Base-by-base conservation (phyloP, 2,329 filamentous ascomycete genomes). In the Sporothrix variecibatus region DNA sequence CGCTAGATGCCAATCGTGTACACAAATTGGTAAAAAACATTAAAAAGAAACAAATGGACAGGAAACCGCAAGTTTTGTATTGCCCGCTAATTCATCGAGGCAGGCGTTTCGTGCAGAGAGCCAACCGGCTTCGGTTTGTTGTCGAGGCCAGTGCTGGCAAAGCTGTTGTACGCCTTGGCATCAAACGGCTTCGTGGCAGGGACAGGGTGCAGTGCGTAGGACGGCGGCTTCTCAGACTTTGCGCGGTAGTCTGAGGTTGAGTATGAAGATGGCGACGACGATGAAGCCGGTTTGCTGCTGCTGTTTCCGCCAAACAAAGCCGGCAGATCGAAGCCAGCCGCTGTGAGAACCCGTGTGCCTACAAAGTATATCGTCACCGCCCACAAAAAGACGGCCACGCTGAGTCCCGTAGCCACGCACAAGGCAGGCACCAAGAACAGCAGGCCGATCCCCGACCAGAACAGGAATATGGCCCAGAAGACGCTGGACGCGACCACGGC, bases 381-480 rank as follows among this genome's bases (percentile, higher is more conserved):
- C 76, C 76, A 76, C 20, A 53, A 28, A 68, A 76, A 77, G 2
- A 38, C 46, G 3, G 49, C 49, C 17, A 74, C 67, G 15, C 72
- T 72, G 23, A 76, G 64, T 0, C 34, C 71, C 3, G 73, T 76
- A 3, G 76, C 74, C 6, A 76, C 40, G 23, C 67, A 73, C 20
- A 77, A 38, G 5, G 75, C 74, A 12, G 76, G 76, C 70, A 76
- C 73, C 34, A 77, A 51, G 17, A 76, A 73, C 9, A 76, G 60
- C 49, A 76, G 71, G 28, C 73, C 75, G 26, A 77, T 6, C 5
- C 76, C 75, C 1, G 71, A 26, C 76, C 76, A 77, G 60, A 77
- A 77, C 17, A 77, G 64, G 43, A 76, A 71, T 9, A 75, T 72
- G 20, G 72, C 72, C 73, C 70, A 73, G 56, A 76, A 76, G n/a